These are phyloP conservation scores for Cryphonectria nitschkei DNA, from an alignment of 2,329 filamentous ascomycete species.

Conservation along the genomic window DNA sequence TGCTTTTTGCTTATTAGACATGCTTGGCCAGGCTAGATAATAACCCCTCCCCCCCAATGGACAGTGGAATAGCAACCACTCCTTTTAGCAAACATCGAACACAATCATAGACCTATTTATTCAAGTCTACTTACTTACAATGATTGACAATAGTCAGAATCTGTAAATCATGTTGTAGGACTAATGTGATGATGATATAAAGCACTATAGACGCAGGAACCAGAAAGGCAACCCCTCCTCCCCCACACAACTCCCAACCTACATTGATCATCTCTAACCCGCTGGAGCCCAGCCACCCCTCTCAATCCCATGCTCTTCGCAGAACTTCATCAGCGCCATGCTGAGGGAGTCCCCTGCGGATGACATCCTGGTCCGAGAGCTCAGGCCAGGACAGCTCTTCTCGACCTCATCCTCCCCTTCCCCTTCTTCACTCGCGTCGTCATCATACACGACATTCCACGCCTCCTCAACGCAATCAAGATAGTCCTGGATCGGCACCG, in stretches of 20 bases:
- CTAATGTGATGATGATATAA: not conserved
- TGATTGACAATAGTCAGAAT: not conserved
- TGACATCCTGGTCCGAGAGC: not conserved
- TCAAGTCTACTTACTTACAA: not conserved
- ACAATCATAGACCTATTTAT: not conserved
- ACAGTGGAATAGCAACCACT: not conserved
- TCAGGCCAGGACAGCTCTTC: too few species aligned
- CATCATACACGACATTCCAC: slow-evolving; percentile 3
- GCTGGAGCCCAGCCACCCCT: not conserved
- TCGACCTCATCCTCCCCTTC: not conserved
- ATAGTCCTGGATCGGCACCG: slow-evolving; percentile 15
- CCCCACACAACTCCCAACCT: not conserved
- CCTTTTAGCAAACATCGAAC: not conserved
- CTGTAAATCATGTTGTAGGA: not conserved
- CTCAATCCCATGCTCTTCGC: slow-evolving; percentile 18
- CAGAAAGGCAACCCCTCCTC: not conserved
- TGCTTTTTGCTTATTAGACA: too few species aligned
- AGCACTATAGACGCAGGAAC: not conserved
- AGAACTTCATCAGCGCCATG: slow-evolving; percentile 21
- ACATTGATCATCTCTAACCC: not conserved
- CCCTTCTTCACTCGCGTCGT: not conserved
- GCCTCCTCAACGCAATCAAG: slow-evolving; percentile 21
- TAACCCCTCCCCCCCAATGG: too few species aligned
- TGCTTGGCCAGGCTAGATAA: too few species aligned
- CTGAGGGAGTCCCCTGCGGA: slow-evolving; percentile 5